phyloP scores from a whole-genome alignment of 129 eudicot species.

The Chrysanthemum seticuspe region DNA sequence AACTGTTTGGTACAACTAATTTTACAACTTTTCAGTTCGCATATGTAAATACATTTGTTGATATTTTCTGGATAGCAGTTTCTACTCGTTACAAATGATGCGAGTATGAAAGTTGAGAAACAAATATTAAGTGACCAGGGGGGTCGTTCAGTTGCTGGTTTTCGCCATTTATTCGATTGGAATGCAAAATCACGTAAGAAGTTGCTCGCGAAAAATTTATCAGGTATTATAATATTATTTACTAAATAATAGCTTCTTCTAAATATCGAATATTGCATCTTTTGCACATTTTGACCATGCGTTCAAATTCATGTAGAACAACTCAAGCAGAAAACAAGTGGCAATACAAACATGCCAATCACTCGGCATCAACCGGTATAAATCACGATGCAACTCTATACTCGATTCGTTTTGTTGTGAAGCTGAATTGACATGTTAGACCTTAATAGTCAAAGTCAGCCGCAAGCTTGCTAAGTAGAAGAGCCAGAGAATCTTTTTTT shows the following conservation, averaged over 20 bases:
- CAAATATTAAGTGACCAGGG: constrained; percentile 63
- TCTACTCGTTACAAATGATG: constrained; percentile 1
- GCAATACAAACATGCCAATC: constrained; percentile 50
- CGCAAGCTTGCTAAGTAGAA: not conserved
- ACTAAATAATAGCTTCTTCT: not conserved
- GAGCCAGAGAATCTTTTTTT: not conserved
- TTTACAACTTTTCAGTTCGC: constrained; percentile 20
- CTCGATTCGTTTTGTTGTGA: not conserved
- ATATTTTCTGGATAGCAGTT: constrained; percentile 6
- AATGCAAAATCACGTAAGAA: constrained; percentile 82
- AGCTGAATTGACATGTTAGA: constrained; percentile 12
- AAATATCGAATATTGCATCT: not conserved
- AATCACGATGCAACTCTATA: constrained; percentile 7
- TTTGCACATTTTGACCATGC: constrained; percentile 23
- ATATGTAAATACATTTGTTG: constrained; percentile 27
- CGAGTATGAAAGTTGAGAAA: constrained; percentile 65
- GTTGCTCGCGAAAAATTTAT: constrained; percentile 53
- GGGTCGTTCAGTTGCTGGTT: constrained; percentile 43
- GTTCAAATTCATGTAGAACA: constrained; percentile 45
- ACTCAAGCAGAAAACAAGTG: constrained; percentile 63
- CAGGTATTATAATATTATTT: constrained; percentile 42
- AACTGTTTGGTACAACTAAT: no score
- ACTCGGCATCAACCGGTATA: constrained; percentile 58
- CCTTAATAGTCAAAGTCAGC: not conserved
- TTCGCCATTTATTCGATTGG: constrained; percentile 88